Evolutionary conservation across 1,284 basidiomycete genomes (phyloP).

Genomic region (Papiliotrema fonsecae): DNA sequence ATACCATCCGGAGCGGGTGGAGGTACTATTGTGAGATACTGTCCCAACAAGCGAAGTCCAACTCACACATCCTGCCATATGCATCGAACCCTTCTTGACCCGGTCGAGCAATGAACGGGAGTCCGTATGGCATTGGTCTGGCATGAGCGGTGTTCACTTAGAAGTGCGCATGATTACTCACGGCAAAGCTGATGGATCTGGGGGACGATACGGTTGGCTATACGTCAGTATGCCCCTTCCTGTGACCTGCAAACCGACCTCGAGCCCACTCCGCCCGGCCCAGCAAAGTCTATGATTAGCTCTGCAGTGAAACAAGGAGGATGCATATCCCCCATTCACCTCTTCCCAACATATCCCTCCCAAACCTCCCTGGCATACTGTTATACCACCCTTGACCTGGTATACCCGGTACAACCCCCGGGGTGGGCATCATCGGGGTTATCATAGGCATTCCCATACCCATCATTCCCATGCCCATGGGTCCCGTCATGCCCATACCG

Average conservation of each 20-base stretch:
- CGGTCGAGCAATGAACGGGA: constrained; percentile 38
- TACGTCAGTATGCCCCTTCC: neutral
- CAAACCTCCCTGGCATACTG: constrained; percentile 30
- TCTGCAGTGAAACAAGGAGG: constrained; percentile 3
- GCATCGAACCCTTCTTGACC: constrained; percentile 41
- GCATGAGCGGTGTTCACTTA: neutral
- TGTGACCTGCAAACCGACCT: constrained; percentile 14
- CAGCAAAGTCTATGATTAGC: constrained; percentile 31
- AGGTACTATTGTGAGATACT: constrained; percentile 21
- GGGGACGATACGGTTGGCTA: constrained; percentile 39
- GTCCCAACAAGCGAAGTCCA: neutral
- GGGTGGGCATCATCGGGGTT: constrained; percentile 17
- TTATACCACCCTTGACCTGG: constrained; percentile 32
- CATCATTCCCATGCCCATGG: constrained; percentile 15
- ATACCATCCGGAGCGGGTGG: constrained; percentile 33
- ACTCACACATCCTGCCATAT: constrained; percentile 38
- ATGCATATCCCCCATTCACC: no score
- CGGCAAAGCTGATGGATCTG: constrained; percentile 34
- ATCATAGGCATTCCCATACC: constrained; percentile 23
- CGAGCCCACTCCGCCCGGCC: constrained; percentile 36
- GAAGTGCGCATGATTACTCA: constrained; percentile 1
- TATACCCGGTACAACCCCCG: constrained; percentile 34
- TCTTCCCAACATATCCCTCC: constrained; percentile 36
- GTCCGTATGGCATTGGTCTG: constrained; percentile 34
- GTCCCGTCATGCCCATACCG: constrained; percentile 15